Conservation (phyloP, 192 early-diverging fungal genomes). For the Rhizoclosmatium sp. region DNA sequence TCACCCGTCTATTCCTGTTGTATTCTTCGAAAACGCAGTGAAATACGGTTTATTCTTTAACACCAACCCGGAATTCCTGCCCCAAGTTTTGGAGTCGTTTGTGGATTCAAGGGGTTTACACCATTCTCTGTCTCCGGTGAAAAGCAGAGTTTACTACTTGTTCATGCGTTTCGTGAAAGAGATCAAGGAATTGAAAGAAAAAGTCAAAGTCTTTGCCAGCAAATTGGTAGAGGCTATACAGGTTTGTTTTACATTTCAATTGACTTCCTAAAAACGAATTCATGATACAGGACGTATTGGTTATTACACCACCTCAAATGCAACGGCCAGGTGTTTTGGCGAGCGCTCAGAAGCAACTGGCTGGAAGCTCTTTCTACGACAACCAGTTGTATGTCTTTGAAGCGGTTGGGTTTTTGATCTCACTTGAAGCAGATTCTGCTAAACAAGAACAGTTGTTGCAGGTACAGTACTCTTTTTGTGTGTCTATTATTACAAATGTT, state of each 20-base stretch:
- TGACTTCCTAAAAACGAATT: constrained; percentile 4
- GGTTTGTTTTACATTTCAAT: constrained; percentile 28
- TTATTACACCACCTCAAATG: constrained; percentile 71
- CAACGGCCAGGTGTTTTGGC: constrained; percentile 45
- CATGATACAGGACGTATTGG: constrained; percentile 59
- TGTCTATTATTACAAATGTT: not conserved
- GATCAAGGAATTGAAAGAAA: constrained; percentile 40
- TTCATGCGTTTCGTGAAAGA: constrained; percentile 83
- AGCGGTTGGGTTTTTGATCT: constrained; percentile 89
- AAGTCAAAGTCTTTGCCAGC: constrained; percentile 19
- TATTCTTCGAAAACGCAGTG: constrained; percentile 78
- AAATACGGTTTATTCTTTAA: constrained; percentile 76
- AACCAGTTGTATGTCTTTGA: constrained; percentile 92
- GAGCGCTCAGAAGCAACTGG: constrained; percentile 55
- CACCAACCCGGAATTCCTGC: constrained; percentile 55
- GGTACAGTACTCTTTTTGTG: constrained; percentile 24
- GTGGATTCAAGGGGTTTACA: constrained; percentile 73
- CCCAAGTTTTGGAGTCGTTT: constrained; percentile 75
- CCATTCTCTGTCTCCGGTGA: constrained; percentile 71
- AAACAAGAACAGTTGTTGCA: constrained; percentile 74
- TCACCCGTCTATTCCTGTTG: constrained; percentile 73
- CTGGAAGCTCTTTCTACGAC: constrained; percentile 70
- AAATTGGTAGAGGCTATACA: constrained; percentile 48
- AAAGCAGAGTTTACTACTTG: constrained; percentile 85
- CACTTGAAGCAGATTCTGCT: constrained; percentile 71